These are phyloP conservation scores for Melastoma malabathricum DNA, from an alignment of 345 rosid genomes.

Conservation along the genomic window DNA sequence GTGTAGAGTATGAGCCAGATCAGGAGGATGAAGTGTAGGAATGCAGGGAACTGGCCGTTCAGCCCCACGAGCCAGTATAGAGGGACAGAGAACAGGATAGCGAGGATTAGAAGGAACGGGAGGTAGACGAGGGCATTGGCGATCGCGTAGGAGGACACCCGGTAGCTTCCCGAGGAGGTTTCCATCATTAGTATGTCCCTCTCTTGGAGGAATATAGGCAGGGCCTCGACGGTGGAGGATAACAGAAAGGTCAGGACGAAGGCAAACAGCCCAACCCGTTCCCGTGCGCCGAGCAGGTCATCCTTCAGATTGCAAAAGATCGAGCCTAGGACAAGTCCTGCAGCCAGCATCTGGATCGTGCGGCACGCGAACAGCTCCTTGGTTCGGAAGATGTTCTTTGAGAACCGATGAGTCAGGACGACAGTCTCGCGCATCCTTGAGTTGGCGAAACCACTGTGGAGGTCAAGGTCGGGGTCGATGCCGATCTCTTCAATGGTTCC, in stretches of 20 bases:
- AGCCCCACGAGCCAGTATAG: conserved; percentile 86
- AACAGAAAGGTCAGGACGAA: conserved; percentile 77
- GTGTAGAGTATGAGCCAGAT: conserved; percentile 96
- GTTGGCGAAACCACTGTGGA: conserved; percentile 42
- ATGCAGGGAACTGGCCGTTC: conserved; percentile 50
- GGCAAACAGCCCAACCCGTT: conserved; percentile 87
- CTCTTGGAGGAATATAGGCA: conserved; percentile 82
- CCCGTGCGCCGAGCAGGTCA: conserved; percentile 50
- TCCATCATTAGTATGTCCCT: conserved; percentile 87
- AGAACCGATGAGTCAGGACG: conserved; percentile 75
- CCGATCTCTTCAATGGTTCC: conserved; percentile 22
- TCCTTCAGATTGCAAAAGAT: conserved; percentile 55
- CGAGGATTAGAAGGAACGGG: conserved; percentile 79
- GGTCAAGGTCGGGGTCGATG: conserved; percentile 17
- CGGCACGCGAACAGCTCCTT: conserved; percentile 76
- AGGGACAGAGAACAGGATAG: conserved; percentile 56
- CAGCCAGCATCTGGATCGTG: conserved; percentile 68
- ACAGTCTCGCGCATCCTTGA: conserved; percentile 54
- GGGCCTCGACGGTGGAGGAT: conserved; percentile 76
- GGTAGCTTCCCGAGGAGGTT: conserved; percentile 73
- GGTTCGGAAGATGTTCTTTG: conserved; percentile 76
- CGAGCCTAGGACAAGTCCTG: conserved; percentile 81
- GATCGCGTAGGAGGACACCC: conserved; percentile 76
- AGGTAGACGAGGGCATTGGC: conserved; percentile 85
- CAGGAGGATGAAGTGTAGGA: conserved; percentile 52